Evolutionary conservation across 2,329 filamentous ascomycete genomes (phyloP).

Genomic region (Botrytis deweyae): DNA sequence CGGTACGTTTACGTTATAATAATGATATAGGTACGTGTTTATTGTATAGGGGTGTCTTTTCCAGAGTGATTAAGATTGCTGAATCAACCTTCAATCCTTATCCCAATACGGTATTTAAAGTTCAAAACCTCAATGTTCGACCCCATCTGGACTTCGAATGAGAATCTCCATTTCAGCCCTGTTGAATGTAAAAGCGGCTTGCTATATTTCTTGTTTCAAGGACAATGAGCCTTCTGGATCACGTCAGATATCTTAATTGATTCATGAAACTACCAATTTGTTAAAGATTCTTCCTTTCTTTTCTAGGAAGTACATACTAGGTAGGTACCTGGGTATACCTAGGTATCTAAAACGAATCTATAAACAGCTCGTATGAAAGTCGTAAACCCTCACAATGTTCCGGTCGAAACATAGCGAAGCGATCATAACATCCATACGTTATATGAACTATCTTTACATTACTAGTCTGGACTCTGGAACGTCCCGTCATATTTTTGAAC

Average conservation of each 20-base stretch:
- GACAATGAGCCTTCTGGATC: not conserved
- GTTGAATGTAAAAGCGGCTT: conserved; percentile 1
- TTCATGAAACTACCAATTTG: not conserved
- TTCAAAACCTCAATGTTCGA: not conserved
- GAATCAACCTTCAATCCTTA: not conserved
- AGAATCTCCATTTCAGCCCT: not conserved
- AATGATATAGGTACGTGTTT: not conserved
- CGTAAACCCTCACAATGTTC: not conserved
- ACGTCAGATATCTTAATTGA: not conserved
- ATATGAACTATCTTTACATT: not conserved
- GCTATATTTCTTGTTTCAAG: conserved; percentile 9
- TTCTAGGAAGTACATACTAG: not conserved
- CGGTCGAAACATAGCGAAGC: not conserved
- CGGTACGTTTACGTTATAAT: not conserved
- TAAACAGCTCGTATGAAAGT: not conserved
- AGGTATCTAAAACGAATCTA: not conserved
- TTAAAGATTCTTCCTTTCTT: not conserved
- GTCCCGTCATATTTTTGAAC: not conserved
- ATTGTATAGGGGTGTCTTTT: not conserved
- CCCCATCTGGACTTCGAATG: not conserved
- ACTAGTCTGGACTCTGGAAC: not conserved
- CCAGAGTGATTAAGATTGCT: not conserved
- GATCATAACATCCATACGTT: not conserved
- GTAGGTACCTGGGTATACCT: too few relatives aligned
- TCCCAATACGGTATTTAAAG: not conserved